Conservation (phyloP, 306 rosid species). For the Trifolium subterraneum region DNA sequence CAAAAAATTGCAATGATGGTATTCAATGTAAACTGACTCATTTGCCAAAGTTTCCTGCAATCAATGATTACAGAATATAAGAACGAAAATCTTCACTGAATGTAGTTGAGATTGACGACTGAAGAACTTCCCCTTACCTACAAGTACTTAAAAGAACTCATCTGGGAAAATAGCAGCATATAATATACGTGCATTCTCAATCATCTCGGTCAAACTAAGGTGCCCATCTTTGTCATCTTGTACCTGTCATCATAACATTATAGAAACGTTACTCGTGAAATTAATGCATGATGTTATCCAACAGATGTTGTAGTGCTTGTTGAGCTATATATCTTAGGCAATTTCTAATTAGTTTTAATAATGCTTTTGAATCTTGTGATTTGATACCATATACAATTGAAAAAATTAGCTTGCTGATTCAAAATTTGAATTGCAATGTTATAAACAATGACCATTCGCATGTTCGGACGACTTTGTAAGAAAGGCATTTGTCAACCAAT, state of each 20-base stretch:
- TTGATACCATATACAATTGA: neutral
- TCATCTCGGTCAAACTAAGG: slow-evolving; percentile 81
- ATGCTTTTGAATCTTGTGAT: neutral
- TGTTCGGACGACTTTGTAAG: neutral
- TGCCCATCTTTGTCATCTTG: slow-evolving; percentile 82
- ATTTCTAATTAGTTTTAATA: too few relatives aligned
- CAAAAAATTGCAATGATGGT: too few relatives aligned
- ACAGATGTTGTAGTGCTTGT: neutral
- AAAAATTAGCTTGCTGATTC: neutral
- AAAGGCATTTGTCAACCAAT: too few relatives aligned
- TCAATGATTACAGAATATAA: slow-evolving; percentile 12
- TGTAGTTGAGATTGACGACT: slow-evolving; percentile 14
- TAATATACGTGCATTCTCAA: slow-evolving; percentile 82
- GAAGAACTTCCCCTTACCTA: slow-evolving; percentile 20
- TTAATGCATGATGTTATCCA: slow-evolving; percentile 41
- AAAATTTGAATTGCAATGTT: neutral
- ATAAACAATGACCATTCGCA: neutral
- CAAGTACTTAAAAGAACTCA: slow-evolving; percentile 66
- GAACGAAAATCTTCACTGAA: neutral
- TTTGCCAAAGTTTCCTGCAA: slow-evolving; percentile 9
- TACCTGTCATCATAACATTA: slow-evolving; percentile 62
- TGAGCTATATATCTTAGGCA: too few relatives aligned
- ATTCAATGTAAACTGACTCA: too few relatives aligned
- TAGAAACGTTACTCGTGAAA: slow-evolving; percentile 21
- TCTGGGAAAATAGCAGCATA: slow-evolving; percentile 89